phyloP scores from a whole-genome alignment of 2,329 filamentous ascomycete genomes.

The Colletotrichum higginsianum region DNA sequence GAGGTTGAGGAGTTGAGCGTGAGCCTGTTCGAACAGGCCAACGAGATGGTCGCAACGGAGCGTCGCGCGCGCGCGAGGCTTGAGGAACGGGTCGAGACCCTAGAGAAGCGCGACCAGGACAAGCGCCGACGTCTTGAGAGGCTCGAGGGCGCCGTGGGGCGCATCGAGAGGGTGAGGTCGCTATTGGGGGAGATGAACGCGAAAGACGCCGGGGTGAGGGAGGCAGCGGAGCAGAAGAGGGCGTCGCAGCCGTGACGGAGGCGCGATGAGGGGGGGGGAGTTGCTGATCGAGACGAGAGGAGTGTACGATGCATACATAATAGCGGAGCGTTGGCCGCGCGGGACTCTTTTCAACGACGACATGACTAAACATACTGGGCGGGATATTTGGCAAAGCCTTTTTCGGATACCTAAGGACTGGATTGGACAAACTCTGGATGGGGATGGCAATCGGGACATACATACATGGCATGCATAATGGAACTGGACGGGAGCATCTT shows the following conservation, averaged over 20 bases:
- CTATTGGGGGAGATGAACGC: conserved; percentile 62
- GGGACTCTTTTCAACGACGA: conserved; percentile 26
- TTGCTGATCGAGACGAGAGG: background rate
- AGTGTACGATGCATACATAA: conserved; percentile 26
- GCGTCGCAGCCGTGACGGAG: conserved; percentile 1
- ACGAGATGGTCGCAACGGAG: conserved; percentile 89
- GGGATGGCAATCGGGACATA: conserved; percentile 3
- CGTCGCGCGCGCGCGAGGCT: conserved; percentile 78
- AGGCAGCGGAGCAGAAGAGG: conserved; percentile 20
- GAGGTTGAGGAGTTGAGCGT: conserved; percentile 87
- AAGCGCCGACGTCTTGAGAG: conserved; percentile 78
- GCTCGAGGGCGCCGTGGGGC: conserved; percentile 78
- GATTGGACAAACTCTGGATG: background rate
- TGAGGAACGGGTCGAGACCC: conserved; percentile 77
- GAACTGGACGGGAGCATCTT: background rate
- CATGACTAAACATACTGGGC: conserved; percentile 30
- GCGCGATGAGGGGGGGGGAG: background rate
- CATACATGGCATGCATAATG: conserved; percentile 3
- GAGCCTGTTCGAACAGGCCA: conserved; percentile 84
- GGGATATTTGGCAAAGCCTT: conserved; percentile 10
- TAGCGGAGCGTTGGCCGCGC: conserved; percentile 5
- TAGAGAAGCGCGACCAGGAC: conserved; percentile 80
- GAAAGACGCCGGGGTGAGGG: conserved; percentile 6
- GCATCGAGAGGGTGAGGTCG: conserved; percentile 79
- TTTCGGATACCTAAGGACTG: conserved; percentile 23